Evolutionary conservation across 179 eudicot species (phyloP).

Genomic region (Silene noctiflora): DNA sequence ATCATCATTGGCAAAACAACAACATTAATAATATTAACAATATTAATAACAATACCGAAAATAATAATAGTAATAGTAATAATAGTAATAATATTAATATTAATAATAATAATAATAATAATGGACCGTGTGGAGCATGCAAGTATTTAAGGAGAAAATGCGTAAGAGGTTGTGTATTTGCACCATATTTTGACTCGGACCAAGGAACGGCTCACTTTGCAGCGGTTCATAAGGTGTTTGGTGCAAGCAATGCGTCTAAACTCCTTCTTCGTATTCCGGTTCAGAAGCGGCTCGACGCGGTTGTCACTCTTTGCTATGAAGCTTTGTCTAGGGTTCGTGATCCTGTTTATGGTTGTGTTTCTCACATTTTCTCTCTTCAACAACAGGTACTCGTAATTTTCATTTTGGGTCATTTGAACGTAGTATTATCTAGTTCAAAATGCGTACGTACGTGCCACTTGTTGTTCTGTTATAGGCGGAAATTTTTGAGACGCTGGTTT

Average conservation of each 20-base stretch:
- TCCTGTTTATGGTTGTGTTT: conserved; percentile 68
- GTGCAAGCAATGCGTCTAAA: conserved; percentile 67
- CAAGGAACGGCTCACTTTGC: conserved; percentile 60
- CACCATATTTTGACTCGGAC: conserved; percentile 59
- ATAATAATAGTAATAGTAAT: background rate
- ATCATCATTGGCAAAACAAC: conserved; percentile 24
- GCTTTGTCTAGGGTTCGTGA: conserved; percentile 64
- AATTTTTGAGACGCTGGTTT: too few species aligned
- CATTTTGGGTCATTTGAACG: background rate
- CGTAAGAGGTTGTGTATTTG: conserved; percentile 52
- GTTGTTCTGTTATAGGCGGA: too few species aligned
- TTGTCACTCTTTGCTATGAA: conserved; percentile 58
- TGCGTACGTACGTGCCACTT: too few species aligned
- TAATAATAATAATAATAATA: background rate
- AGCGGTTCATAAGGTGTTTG: conserved; percentile 71
- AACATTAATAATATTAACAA: background rate
- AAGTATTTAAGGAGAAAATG: conserved; percentile 61
- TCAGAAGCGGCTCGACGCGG: conserved; percentile 59
- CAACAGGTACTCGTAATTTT: conserved; percentile 41
- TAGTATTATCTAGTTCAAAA: too few species aligned
- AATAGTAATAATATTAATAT: background rate
- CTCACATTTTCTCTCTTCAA: conserved; percentile 58
- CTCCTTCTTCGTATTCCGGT: conserved; percentile 47
- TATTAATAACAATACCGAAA: background rate
- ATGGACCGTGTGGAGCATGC: conserved; percentile 70